Evolutionary conservation across 805 yeast genomes (phyloP).

Genomic region (Debaryomyces hansenii): DNA sequence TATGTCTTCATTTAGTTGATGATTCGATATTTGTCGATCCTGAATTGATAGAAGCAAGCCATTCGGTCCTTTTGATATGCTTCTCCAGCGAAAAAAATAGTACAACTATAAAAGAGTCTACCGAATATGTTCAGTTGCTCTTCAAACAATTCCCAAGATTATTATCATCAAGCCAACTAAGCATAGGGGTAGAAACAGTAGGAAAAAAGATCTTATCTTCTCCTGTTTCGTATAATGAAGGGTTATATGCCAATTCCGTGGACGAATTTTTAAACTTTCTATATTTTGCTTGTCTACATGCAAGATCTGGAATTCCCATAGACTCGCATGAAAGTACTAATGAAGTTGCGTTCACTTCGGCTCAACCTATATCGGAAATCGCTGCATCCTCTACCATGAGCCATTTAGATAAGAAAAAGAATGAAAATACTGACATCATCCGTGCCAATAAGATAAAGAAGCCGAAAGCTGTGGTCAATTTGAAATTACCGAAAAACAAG

Average conservation of each 20-base stretch:
- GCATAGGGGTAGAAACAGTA: conserved; percentile 56
- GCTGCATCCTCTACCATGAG: conserved; percentile 36
- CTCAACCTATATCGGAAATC: conserved; percentile 39
- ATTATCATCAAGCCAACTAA: conserved; percentile 54
- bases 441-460: conserved; percentile 30
- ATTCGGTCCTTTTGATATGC: conserved; percentile 51
- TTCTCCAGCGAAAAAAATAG: conserved; percentile 27
- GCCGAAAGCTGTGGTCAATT: conserved; percentile 27
- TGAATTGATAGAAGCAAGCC: conserved; percentile 57
- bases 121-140: conserved; percentile 47
- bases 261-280: conserved; percentile 44
- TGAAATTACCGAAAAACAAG: conserved; percentile 12
- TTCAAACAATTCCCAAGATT: conserved; percentile 56
- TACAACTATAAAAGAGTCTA: conserved; percentile 16
- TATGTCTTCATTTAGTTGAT: conserved; percentile 34
- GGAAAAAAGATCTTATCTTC: conserved; percentile 40
- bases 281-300: conserved; percentile 38
- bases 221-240: conserved; percentile 15
- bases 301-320: conserved; percentile 30
- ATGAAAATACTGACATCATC: conserved; percentile 19
- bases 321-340: conserved; percentile 3
- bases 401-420: conserved; percentile 20
- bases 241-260: conserved; percentile 13
- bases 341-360: conserved; percentile 25
- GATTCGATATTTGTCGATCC: conserved; percentile 17